These are phyloP conservation scores for Pelargonium nanum DNA, from an alignment of 345 rosid genomes.

Conservation along the genomic window DNA sequence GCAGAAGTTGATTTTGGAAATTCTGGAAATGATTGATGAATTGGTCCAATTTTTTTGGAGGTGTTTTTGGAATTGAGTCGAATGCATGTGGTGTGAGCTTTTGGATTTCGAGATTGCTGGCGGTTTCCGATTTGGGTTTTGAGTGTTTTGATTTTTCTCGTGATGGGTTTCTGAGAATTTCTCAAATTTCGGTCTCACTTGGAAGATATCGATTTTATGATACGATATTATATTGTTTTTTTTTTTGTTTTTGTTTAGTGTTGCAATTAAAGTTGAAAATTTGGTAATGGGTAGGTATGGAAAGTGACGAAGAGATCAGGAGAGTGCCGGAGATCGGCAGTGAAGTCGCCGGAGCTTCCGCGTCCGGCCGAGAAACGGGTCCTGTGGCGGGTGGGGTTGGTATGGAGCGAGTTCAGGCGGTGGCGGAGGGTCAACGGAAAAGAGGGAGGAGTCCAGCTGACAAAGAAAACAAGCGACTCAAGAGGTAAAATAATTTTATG, in stretches of 20 bases:
- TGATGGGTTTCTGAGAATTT: neutral
- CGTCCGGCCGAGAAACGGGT: slow-evolving; percentile 33
- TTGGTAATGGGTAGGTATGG: slow-evolving; percentile 40
- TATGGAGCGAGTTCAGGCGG: slow-evolving; percentile 26
- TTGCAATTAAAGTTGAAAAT: neutral
- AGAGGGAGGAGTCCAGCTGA: slow-evolving; percentile 87
- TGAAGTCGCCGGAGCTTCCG: slow-evolving; percentile 40
- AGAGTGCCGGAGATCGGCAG: slow-evolving; percentile 88
- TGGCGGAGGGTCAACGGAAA: slow-evolving; percentile 53
- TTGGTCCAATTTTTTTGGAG: neutral
- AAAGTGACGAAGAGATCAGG: slow-evolving; percentile 95
- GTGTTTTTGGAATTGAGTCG: neutral
- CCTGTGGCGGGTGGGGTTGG: slow-evolving; percentile 36
- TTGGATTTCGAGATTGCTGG: neutral
- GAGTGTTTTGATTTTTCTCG: neutral
- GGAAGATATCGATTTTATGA: neutral
- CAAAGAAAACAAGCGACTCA: slow-evolving; percentile 80
- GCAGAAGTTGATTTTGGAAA: too few relatives aligned
- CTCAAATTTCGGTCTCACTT: neutral
- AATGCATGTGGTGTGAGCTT: neutral
- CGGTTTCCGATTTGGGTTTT: slow-evolving; percentile 5
- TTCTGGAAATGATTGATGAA: too few relatives aligned
- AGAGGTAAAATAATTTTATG: slow-evolving; percentile 36
- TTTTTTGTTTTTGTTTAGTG: neutral
- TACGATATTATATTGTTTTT: too few relatives aligned